Conservation (phyloP, 495 filamentous ascomycete species). For the Talaromyces trachyspermus region DNA sequence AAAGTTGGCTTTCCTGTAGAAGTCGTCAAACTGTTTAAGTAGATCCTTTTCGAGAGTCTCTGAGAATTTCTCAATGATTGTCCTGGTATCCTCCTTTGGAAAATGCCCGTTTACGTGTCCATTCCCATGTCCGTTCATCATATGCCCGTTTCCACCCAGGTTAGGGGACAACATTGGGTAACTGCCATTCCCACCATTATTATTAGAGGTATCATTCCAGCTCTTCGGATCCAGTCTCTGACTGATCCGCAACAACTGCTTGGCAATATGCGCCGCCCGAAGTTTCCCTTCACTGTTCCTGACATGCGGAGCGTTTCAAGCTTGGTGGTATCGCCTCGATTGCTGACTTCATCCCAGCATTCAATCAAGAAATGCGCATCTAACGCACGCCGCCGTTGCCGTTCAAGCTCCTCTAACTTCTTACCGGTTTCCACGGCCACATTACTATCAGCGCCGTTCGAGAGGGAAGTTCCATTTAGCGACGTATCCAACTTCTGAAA, state of each 20-base stretch:
- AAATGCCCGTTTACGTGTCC: conserved; percentile 26
- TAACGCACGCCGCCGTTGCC: conserved; percentile 78
- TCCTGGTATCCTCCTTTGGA: conserved; percentile 60
- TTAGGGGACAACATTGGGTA: too few relatives aligned
- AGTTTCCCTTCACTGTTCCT: conserved; percentile 79
- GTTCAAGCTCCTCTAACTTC: conserved; percentile 86
- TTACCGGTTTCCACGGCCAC: conserved; percentile 93
- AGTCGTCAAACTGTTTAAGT: conserved; percentile 92
- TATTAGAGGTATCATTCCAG: conserved; percentile 56
- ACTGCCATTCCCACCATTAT: too few relatives aligned
- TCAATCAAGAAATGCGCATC: conserved; percentile 93
- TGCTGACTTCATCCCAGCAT: conserved; percentile 90
- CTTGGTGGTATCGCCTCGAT: conserved; percentile 69
- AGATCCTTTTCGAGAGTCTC: conserved; percentile 94
- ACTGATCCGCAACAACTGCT: conserved; percentile 82
- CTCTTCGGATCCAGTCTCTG: conserved; percentile 70
- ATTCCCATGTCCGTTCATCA: too few relatives aligned
- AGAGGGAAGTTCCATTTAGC: conserved; percentile 45
- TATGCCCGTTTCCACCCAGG: too few relatives aligned
- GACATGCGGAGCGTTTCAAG: conserved; percentile 74
- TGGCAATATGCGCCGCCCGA: conserved; percentile 80
- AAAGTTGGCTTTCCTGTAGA: conserved; percentile 86
- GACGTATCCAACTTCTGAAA: conserved; percentile 84
- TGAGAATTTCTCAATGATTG: conserved; percentile 93
- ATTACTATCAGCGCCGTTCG: conserved; percentile 57